A percentile compares a stretch with the other conserved stretches of the same genome.
These are phyloP conservation scores for Ophiocordyceps unilateralis DNA, from an alignment of 2,329 filamentous ascomycete genomes.

Conservation along the genomic window DNA sequence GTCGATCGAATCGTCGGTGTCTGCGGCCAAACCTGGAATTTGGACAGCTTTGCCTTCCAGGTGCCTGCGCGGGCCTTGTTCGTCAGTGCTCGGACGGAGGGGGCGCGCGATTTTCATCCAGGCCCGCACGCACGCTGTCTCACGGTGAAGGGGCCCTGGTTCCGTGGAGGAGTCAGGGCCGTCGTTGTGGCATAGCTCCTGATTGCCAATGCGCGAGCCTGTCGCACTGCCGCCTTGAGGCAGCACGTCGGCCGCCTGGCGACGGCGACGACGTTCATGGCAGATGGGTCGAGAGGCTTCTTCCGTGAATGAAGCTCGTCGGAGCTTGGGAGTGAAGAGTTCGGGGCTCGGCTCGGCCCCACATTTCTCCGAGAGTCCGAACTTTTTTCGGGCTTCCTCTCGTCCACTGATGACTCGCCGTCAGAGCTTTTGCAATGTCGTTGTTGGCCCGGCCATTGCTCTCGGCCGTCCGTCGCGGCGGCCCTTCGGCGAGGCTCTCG, in stretches of 20 bases:
- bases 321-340: not conserved
- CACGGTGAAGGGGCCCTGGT: slow-evolving; percentile 12
- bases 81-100: not conserved
- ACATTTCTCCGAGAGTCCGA: no score
- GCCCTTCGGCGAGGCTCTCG: not conserved
- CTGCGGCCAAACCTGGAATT: slow-evolving; percentile 37
- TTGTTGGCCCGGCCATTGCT: not conserved
- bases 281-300: not conserved
- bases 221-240: slow-evolving; percentile 47
- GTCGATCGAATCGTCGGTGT: slow-evolving; percentile 34
- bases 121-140: slow-evolving; percentile 16
- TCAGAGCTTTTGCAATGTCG: not conserved
- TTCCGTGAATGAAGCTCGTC: not conserved
- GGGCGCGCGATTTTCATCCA: not conserved
- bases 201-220: slow-evolving; percentile 13
- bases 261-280: slow-evolving; percentile 30
- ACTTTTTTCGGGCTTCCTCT: not conserved
- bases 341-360: not conserved
- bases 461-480: not conserved
- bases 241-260: slow-evolving; percentile 51
- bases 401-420: not conserved
- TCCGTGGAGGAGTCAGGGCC: not conserved
- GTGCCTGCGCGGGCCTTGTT: slow-evolving; percentile 11
- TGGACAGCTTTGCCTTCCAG: slow-evolving; percentile 16
- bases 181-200: not conserved